These are phyloP conservation scores for Nadsonia commutata DNA, from an alignment of 1,139 yeast species.

Conservation along the genomic window DNA sequence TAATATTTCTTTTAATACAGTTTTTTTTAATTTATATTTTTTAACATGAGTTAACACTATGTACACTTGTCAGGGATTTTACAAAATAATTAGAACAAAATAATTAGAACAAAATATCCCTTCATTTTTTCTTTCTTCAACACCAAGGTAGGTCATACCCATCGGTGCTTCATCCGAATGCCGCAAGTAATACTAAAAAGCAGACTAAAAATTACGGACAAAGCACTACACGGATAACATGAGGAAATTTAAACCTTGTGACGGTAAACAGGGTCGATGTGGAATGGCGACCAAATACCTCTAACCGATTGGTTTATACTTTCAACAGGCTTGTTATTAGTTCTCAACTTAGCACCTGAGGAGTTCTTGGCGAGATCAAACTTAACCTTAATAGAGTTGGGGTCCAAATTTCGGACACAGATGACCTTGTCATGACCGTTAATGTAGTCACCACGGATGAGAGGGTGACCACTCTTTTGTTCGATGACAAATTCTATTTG, in stretches of 20 bases:
- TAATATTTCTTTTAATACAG: too few relatives aligned
- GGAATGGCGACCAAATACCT: conserved; percentile 97
- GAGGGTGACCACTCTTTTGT: conserved; percentile 72
- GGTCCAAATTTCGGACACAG: conserved; percentile 47
- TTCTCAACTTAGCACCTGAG: conserved; percentile 43
- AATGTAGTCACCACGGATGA: conserved; percentile 51
- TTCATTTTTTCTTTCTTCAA: too few relatives aligned
- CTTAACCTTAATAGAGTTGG: conserved; percentile 39
- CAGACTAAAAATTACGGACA: too few relatives aligned
- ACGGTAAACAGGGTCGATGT: conserved; percentile 53
- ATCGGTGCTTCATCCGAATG: too few relatives aligned
- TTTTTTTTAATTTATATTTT: too few relatives aligned
- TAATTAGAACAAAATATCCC: too few relatives aligned
- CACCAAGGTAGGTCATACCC: too few relatives aligned
- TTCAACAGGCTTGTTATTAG: conserved; percentile 59
- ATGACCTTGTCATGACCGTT: conserved; percentile 34
- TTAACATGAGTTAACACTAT: too few relatives aligned
- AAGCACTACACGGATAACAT: too few relatives aligned
- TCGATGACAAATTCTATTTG: conserved; percentile 57
- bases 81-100: too few relatives aligned
- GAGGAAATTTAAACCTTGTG: conserved; percentile 45
- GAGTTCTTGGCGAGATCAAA: conserved; percentile 41
- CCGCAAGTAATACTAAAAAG: too few relatives aligned
- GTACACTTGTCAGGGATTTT: too few relatives aligned
- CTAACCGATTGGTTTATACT: conserved; percentile 75